Conservation (phyloP, 495 filamentous ascomycete species). For the Aspergillus haitiensis region DNA sequence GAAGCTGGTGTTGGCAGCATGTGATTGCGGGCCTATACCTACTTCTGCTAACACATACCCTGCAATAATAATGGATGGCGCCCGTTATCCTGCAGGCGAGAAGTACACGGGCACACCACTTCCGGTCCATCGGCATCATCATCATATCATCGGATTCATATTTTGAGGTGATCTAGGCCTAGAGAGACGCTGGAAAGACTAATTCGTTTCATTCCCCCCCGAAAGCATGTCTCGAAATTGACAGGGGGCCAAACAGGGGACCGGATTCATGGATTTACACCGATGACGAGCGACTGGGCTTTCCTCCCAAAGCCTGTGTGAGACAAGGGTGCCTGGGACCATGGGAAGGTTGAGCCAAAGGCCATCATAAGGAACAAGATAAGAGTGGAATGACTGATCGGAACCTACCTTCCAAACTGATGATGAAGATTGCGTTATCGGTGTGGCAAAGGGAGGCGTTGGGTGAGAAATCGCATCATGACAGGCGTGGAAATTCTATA, state of each 20-base stretch:
- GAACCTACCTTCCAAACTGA: not conserved
- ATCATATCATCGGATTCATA: not conserved
- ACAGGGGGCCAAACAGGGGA: slow-evolving; percentile 19
- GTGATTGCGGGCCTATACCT: slow-evolving; percentile 23
- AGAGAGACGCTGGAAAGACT: not conserved
- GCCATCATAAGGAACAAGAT: slow-evolving; percentile 6
- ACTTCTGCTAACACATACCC: not conserved
- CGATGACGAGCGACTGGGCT: slow-evolving; percentile 3
- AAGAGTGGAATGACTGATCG: slow-evolving; percentile 13
- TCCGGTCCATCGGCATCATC: slow-evolving; percentile 6
- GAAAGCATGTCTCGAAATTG: slow-evolving; percentile 20
- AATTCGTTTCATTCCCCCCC: slow-evolving; percentile 9
- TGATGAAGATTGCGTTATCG: slow-evolving; percentile 17
- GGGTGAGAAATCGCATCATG: slow-evolving; percentile 6
- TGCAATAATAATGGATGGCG: not conserved
- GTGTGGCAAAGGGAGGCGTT: slow-evolving; percentile 17
- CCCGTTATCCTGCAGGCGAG: slow-evolving; percentile 9
- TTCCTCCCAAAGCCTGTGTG: not conserved
- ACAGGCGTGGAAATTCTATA: slow-evolving; percentile 4
- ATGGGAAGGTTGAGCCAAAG: slow-evolving; percentile 4
- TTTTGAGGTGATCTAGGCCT: not conserved
- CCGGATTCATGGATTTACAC: slow-evolving; percentile 2
- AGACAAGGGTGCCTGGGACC: slow-evolving; percentile 1
- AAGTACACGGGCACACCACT: slow-evolving; percentile 12
- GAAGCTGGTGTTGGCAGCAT: slow-evolving; percentile 20